Base-by-base conservation (phyloP, 2,329 filamentous ascomycete genomes). In the Didymella lethalis region DNA sequence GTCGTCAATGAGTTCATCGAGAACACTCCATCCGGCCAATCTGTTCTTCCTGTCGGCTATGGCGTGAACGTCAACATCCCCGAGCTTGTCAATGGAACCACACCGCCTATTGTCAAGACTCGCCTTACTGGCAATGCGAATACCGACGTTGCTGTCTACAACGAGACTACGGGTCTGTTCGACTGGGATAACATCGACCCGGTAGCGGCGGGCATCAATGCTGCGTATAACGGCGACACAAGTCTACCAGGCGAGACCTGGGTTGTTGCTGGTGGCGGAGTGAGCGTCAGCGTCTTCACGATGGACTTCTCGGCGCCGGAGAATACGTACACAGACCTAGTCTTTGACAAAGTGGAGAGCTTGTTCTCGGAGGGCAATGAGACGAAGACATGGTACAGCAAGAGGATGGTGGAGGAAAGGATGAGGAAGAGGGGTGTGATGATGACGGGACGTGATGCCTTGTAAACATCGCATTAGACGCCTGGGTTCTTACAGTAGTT, bases 1-100 rank as follows among this genome's bases (percentile, higher is more conserved):
- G 67, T 84, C 2, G 79, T 84, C 4, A 71, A 82, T 2, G 71
- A 79, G 25, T 74, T 85, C 40, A 79, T 82, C 57, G 64, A 75
- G 1, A 80, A 75, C 25, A 75, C 77, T 0, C 62, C 64, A 1
- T 44, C 59, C 1, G 73, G 70, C 11, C 62, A 76, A 53, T 61
- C 74, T 0, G 52, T 77, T 10, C 70, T 85, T 1, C 83, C 83
- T 0, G 70, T 81, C 0, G 83, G 83, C 2, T 85, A 85, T 59
- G 82, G 83, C n/a, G 69, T 83, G 36, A 82, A 74, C 26, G 80
- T 85, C 63, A 85, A 85, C 62, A 80, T 81, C 26, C 83, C 83
- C 1, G 68, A 71, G 2, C 74, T 85, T 31, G 69, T 75, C 45
- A 73, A 75, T 5, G 80, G 77, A 54, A 67, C 78, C 12, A 68